Conservation (phyloP, 805 yeast species). For the Sugiyamaella marilandica region DNA sequence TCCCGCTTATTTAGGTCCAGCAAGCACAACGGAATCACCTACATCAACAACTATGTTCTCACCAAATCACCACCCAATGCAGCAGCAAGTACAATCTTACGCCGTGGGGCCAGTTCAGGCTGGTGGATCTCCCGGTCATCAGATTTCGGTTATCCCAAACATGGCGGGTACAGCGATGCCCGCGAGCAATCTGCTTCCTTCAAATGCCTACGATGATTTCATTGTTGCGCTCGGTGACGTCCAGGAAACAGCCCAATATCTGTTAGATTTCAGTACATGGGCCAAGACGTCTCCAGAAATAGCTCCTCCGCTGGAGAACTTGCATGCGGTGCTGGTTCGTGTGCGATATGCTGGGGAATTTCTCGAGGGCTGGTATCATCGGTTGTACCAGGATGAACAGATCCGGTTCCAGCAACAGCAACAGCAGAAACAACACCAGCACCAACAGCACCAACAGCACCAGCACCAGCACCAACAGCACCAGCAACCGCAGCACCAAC, state of each 20-base stretch:
- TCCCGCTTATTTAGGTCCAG: neutral
- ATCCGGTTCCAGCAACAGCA: constrained; percentile 6
- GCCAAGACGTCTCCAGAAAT: constrained; percentile 11
- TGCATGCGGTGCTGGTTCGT: constrained; percentile 17
- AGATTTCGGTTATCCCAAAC: neutral
- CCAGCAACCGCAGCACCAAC: constrained; percentile 32
- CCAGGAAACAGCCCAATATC: constrained; percentile 20
- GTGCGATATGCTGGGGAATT: constrained; percentile 16
- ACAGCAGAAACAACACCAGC: constrained; percentile 10
- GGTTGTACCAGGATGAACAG: constrained; percentile 13
- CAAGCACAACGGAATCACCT: neutral
- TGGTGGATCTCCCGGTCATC: neutral
- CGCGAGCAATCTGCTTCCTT: neutral
- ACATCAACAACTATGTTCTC: constrained; percentile 1
- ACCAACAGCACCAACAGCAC: constrained; percentile 8
- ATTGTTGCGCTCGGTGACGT: constrained; percentile 13
- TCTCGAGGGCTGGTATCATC: constrained; percentile 21
- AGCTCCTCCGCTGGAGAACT: constrained; percentile 15
- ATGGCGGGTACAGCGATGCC: neutral
- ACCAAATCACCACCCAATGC: constrained; percentile 1
- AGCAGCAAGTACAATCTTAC: neutral
- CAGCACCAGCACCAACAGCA: constrained; percentile 31
- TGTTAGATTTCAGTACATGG: constrained; percentile 15
- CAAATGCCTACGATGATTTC: constrained; percentile 1
- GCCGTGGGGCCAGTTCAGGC: neutral